Percentiles rank a stretch among this genome's conserved stretches.
Evolutionary conservation across 352 stramenopile species (phyloP).

Genomic region (Phytophthora tubulina): DNA sequence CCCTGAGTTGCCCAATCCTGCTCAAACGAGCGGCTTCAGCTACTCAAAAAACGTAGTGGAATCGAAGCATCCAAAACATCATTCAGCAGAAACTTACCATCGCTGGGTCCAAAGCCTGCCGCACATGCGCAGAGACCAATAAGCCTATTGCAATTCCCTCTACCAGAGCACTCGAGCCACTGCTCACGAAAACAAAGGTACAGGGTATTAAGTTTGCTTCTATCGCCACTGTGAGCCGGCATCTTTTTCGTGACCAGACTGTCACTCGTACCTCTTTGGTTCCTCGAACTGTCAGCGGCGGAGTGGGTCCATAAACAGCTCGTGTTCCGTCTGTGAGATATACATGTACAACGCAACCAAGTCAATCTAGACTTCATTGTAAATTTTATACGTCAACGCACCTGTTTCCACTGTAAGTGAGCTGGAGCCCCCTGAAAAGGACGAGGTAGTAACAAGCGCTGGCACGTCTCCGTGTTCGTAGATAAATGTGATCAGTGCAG

Average conservation of each 20-base stretch:
- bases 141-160: constrained; percentile 62
- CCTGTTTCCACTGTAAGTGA: constrained; percentile 53
- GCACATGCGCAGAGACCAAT: constrained; percentile 62
- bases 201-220: neutral
- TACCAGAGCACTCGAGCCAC: constrained; percentile 73
- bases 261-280: constrained; percentile 65
- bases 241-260: neutral
- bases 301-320: constrained; percentile 44
- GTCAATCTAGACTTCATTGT: neutral
- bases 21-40: neutral
- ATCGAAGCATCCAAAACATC: neutral
- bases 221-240: neutral
- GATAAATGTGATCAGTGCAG: constrained; percentile 71
- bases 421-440: constrained; percentile 43
- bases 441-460: constrained; percentile 46
- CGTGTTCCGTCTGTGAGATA: constrained; percentile 39
- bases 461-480: constrained; percentile 76
- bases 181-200: constrained; percentile 22
- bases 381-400: constrained; percentile 4
- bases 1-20: constrained; percentile 40
- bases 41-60: neutral
- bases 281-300: constrained; percentile 46
- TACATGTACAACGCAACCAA: neutral
- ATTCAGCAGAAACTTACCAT: constrained; percentile 47
- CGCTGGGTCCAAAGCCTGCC: constrained; percentile 58